Evolutionary conservation across 2,329 filamentous ascomycete genomes (phyloP).

Genomic region (Xylaria sp.): DNA sequence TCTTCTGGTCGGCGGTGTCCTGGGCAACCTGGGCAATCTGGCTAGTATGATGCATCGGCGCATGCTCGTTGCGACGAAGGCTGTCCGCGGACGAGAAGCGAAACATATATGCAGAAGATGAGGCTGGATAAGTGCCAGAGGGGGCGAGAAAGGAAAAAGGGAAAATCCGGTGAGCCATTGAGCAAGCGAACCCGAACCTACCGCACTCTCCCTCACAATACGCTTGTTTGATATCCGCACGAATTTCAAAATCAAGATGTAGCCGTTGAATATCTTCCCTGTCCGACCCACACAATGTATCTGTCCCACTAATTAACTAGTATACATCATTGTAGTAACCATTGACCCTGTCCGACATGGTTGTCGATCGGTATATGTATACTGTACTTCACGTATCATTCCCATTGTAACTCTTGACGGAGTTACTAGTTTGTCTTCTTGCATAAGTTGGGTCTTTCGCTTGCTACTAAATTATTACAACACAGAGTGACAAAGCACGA

Average conservation of each 20-base stretch:
- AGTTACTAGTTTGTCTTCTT: conserved; percentile 15
- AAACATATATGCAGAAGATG: conserved; percentile 11
- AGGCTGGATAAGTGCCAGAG: conserved; percentile 9
- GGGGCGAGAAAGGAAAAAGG: conserved; percentile 8
- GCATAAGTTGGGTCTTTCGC: conserved; percentile 22
- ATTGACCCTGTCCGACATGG: conserved; percentile 31
- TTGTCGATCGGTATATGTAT: conserved; percentile 27
- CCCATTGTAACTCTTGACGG: conserved; percentile 13
- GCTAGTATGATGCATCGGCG: conserved; percentile 19
- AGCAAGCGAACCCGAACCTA: conserved; percentile 10
- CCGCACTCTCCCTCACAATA: conserved; percentile 5
- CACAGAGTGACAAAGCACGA: conserved; percentile 21
- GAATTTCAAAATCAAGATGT: conserved; percentile 29
- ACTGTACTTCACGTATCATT: conserved; percentile 30
- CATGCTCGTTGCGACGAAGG: neutral
- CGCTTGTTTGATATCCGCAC: conserved; percentile 3
- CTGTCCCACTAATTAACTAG: conserved; percentile 19
- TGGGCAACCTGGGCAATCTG: conserved; percentile 7
- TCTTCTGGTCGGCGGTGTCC: conserved; percentile 12
- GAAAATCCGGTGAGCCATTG: conserved; percentile 3
- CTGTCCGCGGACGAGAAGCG: neutral
- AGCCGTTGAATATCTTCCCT: conserved; percentile 19
- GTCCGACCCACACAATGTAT: conserved; percentile 25
- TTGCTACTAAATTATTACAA: conserved; percentile 23
- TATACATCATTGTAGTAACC: conserved; percentile 30